Evolutionary conservation across 805 yeast species (phyloP), one percentile per base, ranked within the genome.

Genomic region (Saccharomycopsis babjevae): DNA sequence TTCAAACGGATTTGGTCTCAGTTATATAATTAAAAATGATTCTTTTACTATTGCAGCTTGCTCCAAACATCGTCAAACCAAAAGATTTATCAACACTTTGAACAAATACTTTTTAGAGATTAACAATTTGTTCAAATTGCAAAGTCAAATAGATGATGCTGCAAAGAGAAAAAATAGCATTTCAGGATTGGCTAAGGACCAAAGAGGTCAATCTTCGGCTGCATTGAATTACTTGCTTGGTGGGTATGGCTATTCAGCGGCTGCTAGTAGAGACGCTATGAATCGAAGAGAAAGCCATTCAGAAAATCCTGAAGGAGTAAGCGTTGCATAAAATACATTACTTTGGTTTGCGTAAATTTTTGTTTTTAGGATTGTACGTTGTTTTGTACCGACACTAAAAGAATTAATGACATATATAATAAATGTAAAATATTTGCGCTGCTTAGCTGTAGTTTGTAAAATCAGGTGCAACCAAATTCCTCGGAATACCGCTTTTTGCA

Each of bases 1-100:
- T 15, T 86, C 90, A 56, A 92, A 89, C 68, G 97, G 97, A 2
- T 90, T 86, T 72, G 97, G 97, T n/a, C 80, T 91, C 42, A 97
- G 96, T 4, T 91, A 91, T 71, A 89, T 91, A 66, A 86, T 91
- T 66, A 90, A 92, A 71, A 82, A 78, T 52, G 88, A 89, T 68
- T 83, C 89, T 22, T 82, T 91, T 32, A 82, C 91, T 1, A 80
- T 91, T 10, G 89, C 96, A 57, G 86, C 88, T 3, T 84, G 94
- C 32, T 89, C 97, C 15, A 91, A 89, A 73, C 92, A 87, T 72
- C 79, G 97, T 61, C 97, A 91, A 74, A 89, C 97, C 0, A 78
- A 80, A 65, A 78, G 97, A 68, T 88, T 88, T 66, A 76, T 82
- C 68, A 86, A 80, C 68, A 89, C 89, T 30, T 80, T 85, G 72